Base-by-base conservation (phyloP, 106 monocot genomes). In the Dactylorhiza incarnata region DNA sequence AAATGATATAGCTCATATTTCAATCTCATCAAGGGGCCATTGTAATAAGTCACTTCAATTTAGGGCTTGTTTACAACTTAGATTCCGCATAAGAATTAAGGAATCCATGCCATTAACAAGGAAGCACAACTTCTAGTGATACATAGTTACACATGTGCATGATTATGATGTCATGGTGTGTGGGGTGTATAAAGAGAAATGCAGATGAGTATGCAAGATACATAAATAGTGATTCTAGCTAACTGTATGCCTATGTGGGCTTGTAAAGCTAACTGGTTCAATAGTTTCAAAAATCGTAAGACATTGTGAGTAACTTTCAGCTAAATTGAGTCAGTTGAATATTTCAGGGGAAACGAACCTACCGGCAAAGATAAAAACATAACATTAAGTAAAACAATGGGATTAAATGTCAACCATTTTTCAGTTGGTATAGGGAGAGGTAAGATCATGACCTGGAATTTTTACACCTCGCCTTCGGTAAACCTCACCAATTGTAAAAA, bases 401-500 rank as follows among this genome's bases (percentile, higher is more conserved):
- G n/a, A 45, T 1, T 45, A 45, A 69, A 69, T 69, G 17, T 9
- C 65, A 13, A 10, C 29, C 65, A 26, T 65, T 65, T 26, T n/a
- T 65, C 11, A 65, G 65, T 29, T 9, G 12, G 19, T 26, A 12
- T 29, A 13, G n/a, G 45, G 52, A 11, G 15, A 52, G 52, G 17
- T 22, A 68, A 29, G 19, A 81, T 15, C 44, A 73, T 77, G 16
- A 94, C 94, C 94, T 81, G 94, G 94, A 58, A 94, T 94, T 76
- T 86, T 90, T 10, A 94, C 90, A 68, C 94, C 94, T 67, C 94
- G 84, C 70, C 90, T 87, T 56, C 86, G 80, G 50, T 94, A 94
- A 84, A 94, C 84, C 81, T 94, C 94, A 29, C 90, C 88, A 20
- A 88, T 58, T 2, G 94, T 94, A 81, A 94, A 94, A 74, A 94